These are phyloP conservation scores for Microcos paniculata DNA, from an alignment of 345 rosid species.

Conservation along the genomic window DNA sequence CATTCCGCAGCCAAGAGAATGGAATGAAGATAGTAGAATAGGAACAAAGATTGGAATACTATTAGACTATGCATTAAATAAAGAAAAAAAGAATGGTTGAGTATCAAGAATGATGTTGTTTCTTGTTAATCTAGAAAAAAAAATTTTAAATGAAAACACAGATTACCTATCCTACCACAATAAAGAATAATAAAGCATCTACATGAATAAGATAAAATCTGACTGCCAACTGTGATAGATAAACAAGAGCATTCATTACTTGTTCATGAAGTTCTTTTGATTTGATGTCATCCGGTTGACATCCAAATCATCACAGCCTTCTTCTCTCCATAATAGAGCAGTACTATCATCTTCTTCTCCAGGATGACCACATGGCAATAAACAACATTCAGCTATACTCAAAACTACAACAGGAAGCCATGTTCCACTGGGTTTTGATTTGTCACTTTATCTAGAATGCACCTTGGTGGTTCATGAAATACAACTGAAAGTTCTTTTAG, in stretches of 20 bases:
- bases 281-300: constrained; percentile 55
- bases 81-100: neutral
- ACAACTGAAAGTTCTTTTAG: constrained; percentile 63
- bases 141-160: no score
- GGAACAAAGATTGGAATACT: neutral
- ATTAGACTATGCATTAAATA: neutral
- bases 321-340: constrained; percentile 80
- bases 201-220: neutral
- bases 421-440: constrained; percentile 49
- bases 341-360: constrained; percentile 49
- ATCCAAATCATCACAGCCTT: constrained; percentile 49
- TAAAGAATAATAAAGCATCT: neutral
- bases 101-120: neutral
- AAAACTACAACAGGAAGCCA: constrained; percentile 79
- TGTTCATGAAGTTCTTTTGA: constrained; percentile 60
- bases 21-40: neutral
- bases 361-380: constrained; percentile 51
- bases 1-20: constrained; percentile 63
- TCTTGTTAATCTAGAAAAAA: no score
- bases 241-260: constrained; percentile 61
- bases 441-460: constrained; percentile 59
- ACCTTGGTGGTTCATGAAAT: constrained; percentile 55
- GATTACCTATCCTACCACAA: neutral
- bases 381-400: constrained; percentile 77
- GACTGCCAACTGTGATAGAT: neutral